phyloP scores from a whole-genome alignment of 495 filamentous ascomycete genomes.

The Peziza echinospora region DNA sequence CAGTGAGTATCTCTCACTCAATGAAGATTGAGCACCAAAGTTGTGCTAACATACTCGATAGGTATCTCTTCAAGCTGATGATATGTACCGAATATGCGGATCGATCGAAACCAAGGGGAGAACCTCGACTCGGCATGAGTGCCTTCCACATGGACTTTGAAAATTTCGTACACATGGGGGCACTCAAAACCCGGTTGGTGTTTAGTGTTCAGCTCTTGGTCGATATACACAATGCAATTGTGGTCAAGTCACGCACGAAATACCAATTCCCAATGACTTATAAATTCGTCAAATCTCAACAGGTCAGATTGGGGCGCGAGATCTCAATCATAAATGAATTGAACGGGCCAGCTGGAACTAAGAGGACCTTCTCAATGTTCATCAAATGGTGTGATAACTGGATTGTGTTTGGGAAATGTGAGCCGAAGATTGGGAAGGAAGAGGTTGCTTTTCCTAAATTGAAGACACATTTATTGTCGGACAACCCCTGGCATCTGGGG shows the following conservation, averaged over 20 bases:
- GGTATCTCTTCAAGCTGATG: conserved; percentile 6
- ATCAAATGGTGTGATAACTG: conserved; percentile 3
- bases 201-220: conserved; percentile 7
- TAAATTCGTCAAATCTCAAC: conserved; percentile 4
- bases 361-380: conserved; percentile 2
- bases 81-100: conserved; percentile 6
- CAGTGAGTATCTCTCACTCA: not conserved
- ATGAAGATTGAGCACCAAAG: not conserved
- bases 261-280: conserved; percentile 5
- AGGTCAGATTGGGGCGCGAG: conserved; percentile 1
- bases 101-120: conserved; percentile 1
- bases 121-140: conserved; percentile 5
- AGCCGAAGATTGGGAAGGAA: conserved; percentile 2
- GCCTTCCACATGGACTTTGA: conserved; percentile 5
- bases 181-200: conserved; percentile 5
- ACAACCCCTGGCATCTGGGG: conserved; percentile 10
- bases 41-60: not conserved
- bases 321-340: conserved; percentile 3
- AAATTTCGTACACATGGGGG: conserved; percentile 4
- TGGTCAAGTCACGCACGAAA: not conserved
- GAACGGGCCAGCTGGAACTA: conserved; percentile 1
- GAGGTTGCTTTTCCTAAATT: conserved; percentile 5
- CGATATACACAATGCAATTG: conserved; percentile 4
- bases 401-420: conserved; percentile 4
- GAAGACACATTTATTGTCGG: conserved; percentile 4